These are phyloP conservation scores for Globisporangium rhizosaccharum DNA, from an alignment of 352 stramenopile species.

Conservation along the genomic window DNA sequence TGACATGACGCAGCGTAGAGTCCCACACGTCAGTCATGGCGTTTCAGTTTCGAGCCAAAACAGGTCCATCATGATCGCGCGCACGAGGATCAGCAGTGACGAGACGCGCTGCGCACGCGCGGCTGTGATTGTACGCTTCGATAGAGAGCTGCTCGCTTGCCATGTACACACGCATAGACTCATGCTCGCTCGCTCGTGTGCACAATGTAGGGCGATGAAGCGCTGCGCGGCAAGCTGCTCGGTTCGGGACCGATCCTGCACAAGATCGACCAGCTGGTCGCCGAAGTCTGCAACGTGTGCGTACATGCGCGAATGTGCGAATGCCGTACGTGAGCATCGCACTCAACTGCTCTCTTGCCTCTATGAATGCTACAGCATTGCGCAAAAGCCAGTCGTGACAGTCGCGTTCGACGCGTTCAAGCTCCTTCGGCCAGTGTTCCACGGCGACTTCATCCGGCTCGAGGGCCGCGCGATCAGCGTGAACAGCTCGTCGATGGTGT, in stretches of 20 bases:
- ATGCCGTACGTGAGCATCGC: no score
- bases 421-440: slow-evolving; percentile 26
- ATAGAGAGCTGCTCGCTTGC: background rate
- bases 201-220: slow-evolving; percentile 29
- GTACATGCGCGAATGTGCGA: background rate
- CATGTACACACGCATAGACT: background rate
- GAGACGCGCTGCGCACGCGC: slow-evolving; percentile 24
- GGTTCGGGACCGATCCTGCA: slow-evolving; percentile 46
- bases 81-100: slow-evolving; percentile 16
- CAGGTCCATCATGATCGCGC: background rate
- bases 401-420: slow-evolving; percentile 46
- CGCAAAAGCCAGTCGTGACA: slow-evolving; percentile 26
- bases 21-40: no score
- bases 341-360: background rate
- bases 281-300: slow-evolving; percentile 22
- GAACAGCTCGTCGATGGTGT: slow-evolving; percentile 33
- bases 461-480: slow-evolving; percentile 33
- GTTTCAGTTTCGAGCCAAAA: no score
- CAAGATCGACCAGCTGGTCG: slow-evolving; percentile 39
- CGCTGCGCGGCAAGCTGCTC: slow-evolving; percentile 40
- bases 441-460: slow-evolving; percentile 38
- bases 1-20: background rate
- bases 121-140: slow-evolving; percentile 16
- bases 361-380: slow-evolving; percentile 14
- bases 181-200: no score